Base-by-base conservation (phyloP, 2,329 filamentous ascomycete genomes). In the Aspergillus intermedius region DNA sequence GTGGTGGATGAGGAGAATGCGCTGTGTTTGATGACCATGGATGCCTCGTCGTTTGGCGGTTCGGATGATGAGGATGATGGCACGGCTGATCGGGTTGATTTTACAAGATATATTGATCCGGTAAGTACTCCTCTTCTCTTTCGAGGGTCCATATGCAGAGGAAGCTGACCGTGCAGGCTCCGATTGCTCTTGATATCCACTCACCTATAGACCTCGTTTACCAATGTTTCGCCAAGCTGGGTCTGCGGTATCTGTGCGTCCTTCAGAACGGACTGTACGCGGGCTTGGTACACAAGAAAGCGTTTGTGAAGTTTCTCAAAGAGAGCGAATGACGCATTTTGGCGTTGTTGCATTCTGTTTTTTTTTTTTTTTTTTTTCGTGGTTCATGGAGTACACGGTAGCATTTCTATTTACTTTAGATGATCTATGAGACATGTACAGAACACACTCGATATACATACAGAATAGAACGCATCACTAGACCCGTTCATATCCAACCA, bases 221-320 rank as follows among this genome's bases (percentile, higher is more conserved):
- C 61, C 93, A 98, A 65, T 91, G 90, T 61, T 98, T 97, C 66
- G 87, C 88, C 45, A 98, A 98, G 70, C 76, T 98, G 7, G 93
- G 93, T 1, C 70, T 98, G 56, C 78, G 93, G 53, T 97, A 95
- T 68, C 86, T 98, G 44, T 97, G 93, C 65, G 90, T 96, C 4
- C 74, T 93, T 22, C 81, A 80, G 48, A 84, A 95, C 56, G 93
- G 93, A 21, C 82, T 82, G 52, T 98, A 88, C 70, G 87, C 87
- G 2, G 93, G 93, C 53, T 80, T 98, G 77, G 89, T 95, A 45
- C 93, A 98, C 70, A 97, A 97, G 75, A 98, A 98, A 75, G 85
- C 83, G 3, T 97, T 98, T 73, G 91, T 95, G 51, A 91, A 88
- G 68, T 96, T 95, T 65, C 86, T 95, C 69, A 88, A 91, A 57